Base-by-base conservation (phyloP, 768 basidiomycete species). In the Austroboletus eburneus region DNA sequence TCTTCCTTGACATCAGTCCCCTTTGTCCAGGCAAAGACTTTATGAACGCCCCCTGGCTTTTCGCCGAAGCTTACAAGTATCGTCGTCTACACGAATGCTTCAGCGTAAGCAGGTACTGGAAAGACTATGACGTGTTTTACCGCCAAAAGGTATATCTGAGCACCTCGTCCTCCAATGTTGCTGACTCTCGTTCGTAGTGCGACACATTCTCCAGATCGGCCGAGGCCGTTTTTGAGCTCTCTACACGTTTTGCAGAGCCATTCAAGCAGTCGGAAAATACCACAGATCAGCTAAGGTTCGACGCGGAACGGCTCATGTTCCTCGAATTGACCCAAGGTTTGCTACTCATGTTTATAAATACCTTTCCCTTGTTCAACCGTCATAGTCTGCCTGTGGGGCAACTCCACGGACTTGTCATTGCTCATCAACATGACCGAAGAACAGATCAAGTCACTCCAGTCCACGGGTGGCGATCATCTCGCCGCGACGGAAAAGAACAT, bases 351-450 rank as follows among this genome's bases (percentile, higher is more conserved):
- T 52, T 33, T 49, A 27, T 14, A 16, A 39, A 29, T 23, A 18
- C 34, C n/a, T 4, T 27, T 12, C 16, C 16, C 46, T 7, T 44
- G 29, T 6, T 54, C 9, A 42, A 13, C 27, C 44, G 45, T 38
- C 27, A n/a, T 40, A 90, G 91, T 96, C 43, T 95, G 92, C 62
- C 76, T 95, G 12, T 96, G 93, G 93, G 94, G 94, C 14, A 96
- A 97, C 69, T 92, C 93, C 9, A 97, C 94, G 41, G 94, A 96
- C 67, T 74, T 96, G 41, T 95, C 92, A 3, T 77, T 97, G 30
- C 75, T 96, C 48, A 97, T 96, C 67, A 91, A 97, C 69, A 95
- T 96, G 93, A 88, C 88, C 7, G 94, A 97, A 68, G 93, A 96
- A 24, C 93, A 96, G 65, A 96, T 97, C 70, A 93, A 92, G 65